Base-by-base conservation (phyloP, 352 stramenopile species). In the Phytopythium litorale region DNA sequence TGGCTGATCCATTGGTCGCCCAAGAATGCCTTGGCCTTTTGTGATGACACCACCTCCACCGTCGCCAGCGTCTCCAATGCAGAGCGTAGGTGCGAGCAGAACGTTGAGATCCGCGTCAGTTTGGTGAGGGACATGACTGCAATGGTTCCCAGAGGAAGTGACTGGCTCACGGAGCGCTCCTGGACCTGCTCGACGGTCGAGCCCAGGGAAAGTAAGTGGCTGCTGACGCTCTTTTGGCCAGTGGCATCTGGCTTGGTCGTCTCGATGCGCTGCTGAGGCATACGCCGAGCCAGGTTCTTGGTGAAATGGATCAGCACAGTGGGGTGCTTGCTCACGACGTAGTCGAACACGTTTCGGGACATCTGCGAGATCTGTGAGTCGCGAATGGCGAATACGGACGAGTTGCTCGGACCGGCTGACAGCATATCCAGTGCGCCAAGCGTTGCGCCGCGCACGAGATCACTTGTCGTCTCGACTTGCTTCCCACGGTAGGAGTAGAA, bases 291-390 rank as follows among this genome's bases (percentile, higher is more conserved):
- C 16, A 94, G 56, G 33, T 80, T 88, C 18, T 81, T 92, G 18
- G 87, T 96, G 35, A 96, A 93, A 56, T 94, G 81, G 48, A 93
- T 65, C 13, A 96, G 60, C 1, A 93, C 87, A 0, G 69, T 81
- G 23, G 87, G 84, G 35, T 84, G 63, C 13, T 77, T 71, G 51
- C 70, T 88, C 52, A 96, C 79, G 19, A 96, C 72, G 58, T 87
- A 96, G 63, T 96, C 87, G 45, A 96, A 94, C 25, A 96, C 84
- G 56, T 86, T 88, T 11, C 85, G 75, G 2, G 87, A 87, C 87
- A 96, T 96, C 53, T 92, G 78, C n/a, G 84, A 87, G 50, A 96
- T 92, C 56, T 94, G 83, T 0, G 83, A 96, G 60, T 96, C 87
- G 33, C 87, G 87, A 54, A 93, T 86, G 5, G 87, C 84, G 71